Conservation (phyloP, 768 basidiomycete species). For the Phlebiopsis flavidoalba region DNA sequence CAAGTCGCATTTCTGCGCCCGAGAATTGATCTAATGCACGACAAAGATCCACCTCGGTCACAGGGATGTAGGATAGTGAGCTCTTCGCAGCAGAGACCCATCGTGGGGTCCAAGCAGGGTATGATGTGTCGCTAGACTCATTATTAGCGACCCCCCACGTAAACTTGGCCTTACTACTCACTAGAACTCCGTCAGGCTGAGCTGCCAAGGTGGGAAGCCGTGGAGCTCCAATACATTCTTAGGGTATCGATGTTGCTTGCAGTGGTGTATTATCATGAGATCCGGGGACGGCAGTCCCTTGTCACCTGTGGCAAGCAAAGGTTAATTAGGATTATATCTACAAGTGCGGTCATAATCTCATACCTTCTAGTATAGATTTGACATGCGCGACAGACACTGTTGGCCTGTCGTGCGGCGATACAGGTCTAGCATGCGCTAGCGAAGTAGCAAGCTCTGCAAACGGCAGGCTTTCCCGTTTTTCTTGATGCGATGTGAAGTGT, state of each 20-base stretch:
- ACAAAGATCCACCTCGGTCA: constrained; percentile 50
- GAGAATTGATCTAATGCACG: constrained; percentile 71
- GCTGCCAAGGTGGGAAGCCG: constrained; percentile 84
- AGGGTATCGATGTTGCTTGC: constrained; percentile 34
- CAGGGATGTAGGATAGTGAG: constrained; percentile 3
- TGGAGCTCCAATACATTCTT: constrained; percentile 56
- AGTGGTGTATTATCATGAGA: constrained; percentile 68
- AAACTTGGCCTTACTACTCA: constrained; percentile 30
- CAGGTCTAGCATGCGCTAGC: constrained; percentile 30
- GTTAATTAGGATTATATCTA: background rate
- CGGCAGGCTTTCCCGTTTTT: constrained; percentile 57
- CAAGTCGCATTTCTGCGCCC: constrained; percentile 71
- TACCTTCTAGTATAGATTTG: constrained; percentile 56
- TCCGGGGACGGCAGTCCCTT: constrained; percentile 62
- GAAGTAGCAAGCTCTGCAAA: constrained; percentile 50
- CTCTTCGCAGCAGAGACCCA: constrained; percentile 1
- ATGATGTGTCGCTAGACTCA: constrained; percentile 18
- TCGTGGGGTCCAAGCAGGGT: background rate
- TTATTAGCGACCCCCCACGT: constrained; percentile 2
- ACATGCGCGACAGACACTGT: constrained; percentile 41
- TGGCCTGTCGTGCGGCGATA: constrained; percentile 18
- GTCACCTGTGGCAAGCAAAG: constrained; percentile 31
- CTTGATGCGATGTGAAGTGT: constrained; percentile 55
- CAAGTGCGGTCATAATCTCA: background rate
- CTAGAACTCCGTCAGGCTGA: constrained; percentile 77